Conservation (phyloP, 495 filamentous ascomycete genomes). For the Podospora didyma region DNA sequence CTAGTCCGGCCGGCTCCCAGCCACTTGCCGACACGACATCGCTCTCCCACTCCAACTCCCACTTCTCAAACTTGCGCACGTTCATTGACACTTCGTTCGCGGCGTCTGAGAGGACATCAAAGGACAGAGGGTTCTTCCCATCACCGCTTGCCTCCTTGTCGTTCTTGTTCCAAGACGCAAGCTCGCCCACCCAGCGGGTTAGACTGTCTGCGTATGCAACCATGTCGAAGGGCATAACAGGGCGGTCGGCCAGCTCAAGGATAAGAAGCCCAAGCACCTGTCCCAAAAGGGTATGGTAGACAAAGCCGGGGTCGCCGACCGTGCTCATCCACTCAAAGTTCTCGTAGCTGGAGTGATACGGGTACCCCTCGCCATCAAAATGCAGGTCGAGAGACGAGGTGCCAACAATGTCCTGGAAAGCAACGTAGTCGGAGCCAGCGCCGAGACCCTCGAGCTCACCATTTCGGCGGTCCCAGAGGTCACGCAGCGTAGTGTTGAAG, state of each 20-base stretch:
- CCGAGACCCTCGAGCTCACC: slow-evolving; percentile 66
- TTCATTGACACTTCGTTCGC: slow-evolving; percentile 54
- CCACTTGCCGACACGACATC: slow-evolving; percentile 61
- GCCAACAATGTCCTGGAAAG: slow-evolving; percentile 93
- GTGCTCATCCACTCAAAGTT: slow-evolving; percentile 80
- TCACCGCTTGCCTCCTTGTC: slow-evolving; percentile 13
- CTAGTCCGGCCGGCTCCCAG: slow-evolving; percentile 64
- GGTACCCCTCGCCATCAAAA: slow-evolving; percentile 62
- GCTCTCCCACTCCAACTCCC: slow-evolving; percentile 68
- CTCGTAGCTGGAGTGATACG: slow-evolving; percentile 84
- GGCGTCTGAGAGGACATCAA: slow-evolving; percentile 58
- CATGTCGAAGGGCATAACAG: slow-evolving; percentile 80
- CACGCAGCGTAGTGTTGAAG: slow-evolving; percentile 66
- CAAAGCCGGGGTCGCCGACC: slow-evolving; percentile 75
- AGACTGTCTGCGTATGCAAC: slow-evolving; percentile 56
- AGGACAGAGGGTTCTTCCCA: slow-evolving; percentile 39
- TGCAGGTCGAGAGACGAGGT: slow-evolving; percentile 83
- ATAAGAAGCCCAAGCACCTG: slow-evolving; percentile 80
- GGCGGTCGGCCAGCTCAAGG: slow-evolving; percentile 75
- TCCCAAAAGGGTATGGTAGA: slow-evolving; percentile 73
- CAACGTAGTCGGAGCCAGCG: slow-evolving; percentile 81
- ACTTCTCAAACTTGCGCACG: slow-evolving; percentile 63
- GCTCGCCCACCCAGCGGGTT: slow-evolving; percentile 55
- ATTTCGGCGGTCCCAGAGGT: slow-evolving; percentile 68
- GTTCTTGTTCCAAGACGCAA: slow-evolving; percentile 52